Evolutionary conservation across 768 basidiomycete species (phyloP).

Genomic region (Lyophyllum atratum): DNA sequence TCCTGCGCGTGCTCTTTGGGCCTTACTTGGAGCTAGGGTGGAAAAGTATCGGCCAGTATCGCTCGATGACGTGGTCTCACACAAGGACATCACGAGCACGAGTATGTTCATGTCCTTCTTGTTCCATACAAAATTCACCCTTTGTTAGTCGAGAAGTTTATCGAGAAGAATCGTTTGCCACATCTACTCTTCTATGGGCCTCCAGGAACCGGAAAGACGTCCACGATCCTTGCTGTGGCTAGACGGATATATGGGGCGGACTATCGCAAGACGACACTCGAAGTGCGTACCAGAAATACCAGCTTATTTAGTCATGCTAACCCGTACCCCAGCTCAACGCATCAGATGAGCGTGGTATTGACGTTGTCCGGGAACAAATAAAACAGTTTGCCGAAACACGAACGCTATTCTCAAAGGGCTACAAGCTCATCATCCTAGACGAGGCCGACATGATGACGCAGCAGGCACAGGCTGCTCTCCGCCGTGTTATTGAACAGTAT

Average conservation of each 20-base stretch:
- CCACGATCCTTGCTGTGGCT: slow-evolving; percentile 94
- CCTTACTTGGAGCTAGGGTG: slow-evolving; percentile 61
- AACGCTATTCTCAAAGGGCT: slow-evolving; percentile 88
- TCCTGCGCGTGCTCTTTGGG: background rate
- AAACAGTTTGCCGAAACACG: slow-evolving; percentile 98
- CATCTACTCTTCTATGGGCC: slow-evolving; percentile 98
- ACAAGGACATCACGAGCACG: slow-evolving; percentile 92
- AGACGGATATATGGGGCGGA: slow-evolving; percentile 88
- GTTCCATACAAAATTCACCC: slow-evolving; percentile 12
- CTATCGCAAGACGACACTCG: slow-evolving; percentile 90
- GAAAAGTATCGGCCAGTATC: slow-evolving; percentile 96
- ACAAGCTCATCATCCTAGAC: slow-evolving; percentile 96
- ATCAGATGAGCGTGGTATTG: slow-evolving; percentile 97
- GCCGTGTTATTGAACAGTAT: slow-evolving; percentile 97
- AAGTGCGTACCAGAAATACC: slow-evolving; percentile 49
- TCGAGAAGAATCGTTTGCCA: slow-evolving; percentile 90
- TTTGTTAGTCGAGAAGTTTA: slow-evolving; percentile 87
- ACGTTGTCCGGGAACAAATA: slow-evolving; percentile 98
- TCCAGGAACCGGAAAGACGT: slow-evolving; percentile 98
- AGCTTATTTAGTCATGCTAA: background rate
- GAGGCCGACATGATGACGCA: slow-evolving; percentile 99
- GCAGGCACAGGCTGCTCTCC: slow-evolving; percentile 93
- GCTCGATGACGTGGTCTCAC: slow-evolving; percentile 93
- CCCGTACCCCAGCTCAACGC: slow-evolving; percentile 75
- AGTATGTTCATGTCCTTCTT: slow-evolving; percentile 53